Conservation (phyloP, 1,139 yeast species). For the Kluyveromyces sp. region DNA sequence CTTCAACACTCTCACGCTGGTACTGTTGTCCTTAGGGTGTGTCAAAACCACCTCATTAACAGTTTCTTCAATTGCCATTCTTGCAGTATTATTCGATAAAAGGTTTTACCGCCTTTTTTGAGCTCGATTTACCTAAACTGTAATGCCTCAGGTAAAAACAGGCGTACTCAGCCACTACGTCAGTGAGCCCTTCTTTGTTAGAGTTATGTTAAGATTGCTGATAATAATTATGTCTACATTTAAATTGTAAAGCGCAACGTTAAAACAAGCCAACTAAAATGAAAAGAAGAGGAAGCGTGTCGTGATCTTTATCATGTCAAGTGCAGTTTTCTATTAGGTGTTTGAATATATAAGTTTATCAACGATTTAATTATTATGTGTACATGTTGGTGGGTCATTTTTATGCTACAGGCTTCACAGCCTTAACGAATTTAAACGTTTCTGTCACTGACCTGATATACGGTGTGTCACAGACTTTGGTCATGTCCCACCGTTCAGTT, state of each 20-base stretch:
- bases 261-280: background rate
- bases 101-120: background rate
- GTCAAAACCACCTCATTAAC: constrained; percentile 57
- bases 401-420: no score
- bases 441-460: constrained; percentile 30
- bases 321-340: background rate
- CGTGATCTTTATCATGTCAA: no score
- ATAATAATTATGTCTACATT: background rate
- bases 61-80: constrained; percentile 52
- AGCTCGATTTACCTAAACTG: no score
- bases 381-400: background rate
- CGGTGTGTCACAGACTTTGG: constrained; percentile 33
- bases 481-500: constrained; percentile 41
- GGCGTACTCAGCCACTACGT: no score
- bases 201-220: background rate
- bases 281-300: no score
- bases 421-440: constrained; percentile 4
- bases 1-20: constrained; percentile 61
- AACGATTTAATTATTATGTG: background rate
- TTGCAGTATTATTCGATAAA: constrained; percentile 1
- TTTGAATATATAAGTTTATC: background rate
- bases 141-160: no score
- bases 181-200: background rate
- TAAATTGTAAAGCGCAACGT: background rate
- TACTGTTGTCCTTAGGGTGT: constrained; percentile 45